Percentiles rank a stretch among this genome's conserved stretches.
phyloP scores from a whole-genome alignment of 1,139 yeast species.

The Pichia sp. region DNA sequence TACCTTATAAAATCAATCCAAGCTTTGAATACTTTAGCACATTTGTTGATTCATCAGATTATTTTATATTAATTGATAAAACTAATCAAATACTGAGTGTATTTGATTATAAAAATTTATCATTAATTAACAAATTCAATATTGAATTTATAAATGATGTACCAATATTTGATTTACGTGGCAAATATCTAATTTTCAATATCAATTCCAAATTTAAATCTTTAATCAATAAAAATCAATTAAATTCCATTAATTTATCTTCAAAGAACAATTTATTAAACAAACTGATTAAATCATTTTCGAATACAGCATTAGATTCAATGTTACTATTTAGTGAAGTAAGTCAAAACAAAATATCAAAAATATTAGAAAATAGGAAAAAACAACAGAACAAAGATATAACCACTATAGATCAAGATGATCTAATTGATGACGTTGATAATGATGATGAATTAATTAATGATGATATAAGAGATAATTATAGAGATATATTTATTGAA shows the following conservation, averaged over 20 bases:
- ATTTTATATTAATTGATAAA: slow-evolving; percentile 18
- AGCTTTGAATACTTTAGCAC: neutral
- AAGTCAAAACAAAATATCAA: slow-evolving; percentile 39
- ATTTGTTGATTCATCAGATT: slow-evolving; percentile 13
- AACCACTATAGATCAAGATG: neutral
- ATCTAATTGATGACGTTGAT: neutral
- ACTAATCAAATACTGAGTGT: slow-evolving; percentile 14
- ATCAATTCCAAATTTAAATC: slow-evolving; percentile 26
- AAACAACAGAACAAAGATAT: slow-evolving; percentile 8
- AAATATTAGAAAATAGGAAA: slow-evolving; percentile 28
- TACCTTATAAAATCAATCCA: neutral
- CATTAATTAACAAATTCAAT: slow-evolving; percentile 18
- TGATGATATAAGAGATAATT: slow-evolving; percentile 11
- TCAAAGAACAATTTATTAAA: slow-evolving; percentile 40
- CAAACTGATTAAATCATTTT: slow-evolving; percentile 42
- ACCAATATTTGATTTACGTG: slow-evolving; percentile 46
- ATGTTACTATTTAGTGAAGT: slow-evolving; percentile 44
- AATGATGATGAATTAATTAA: neutral
- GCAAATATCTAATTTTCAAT: slow-evolving; percentile 46
- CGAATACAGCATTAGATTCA: slow-evolving; percentile 51
- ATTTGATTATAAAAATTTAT: slow-evolving; percentile 2
- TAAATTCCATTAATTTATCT: slow-evolving; percentile 44
- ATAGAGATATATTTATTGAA: slow-evolving; percentile 22
- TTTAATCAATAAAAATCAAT: slow-evolving; percentile 1
- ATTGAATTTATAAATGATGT: slow-evolving; percentile 36